Evolutionary conservation across 2,329 filamentous ascomycete genomes (phyloP).

Genomic region (Chaetoscypha palmicola): DNA sequence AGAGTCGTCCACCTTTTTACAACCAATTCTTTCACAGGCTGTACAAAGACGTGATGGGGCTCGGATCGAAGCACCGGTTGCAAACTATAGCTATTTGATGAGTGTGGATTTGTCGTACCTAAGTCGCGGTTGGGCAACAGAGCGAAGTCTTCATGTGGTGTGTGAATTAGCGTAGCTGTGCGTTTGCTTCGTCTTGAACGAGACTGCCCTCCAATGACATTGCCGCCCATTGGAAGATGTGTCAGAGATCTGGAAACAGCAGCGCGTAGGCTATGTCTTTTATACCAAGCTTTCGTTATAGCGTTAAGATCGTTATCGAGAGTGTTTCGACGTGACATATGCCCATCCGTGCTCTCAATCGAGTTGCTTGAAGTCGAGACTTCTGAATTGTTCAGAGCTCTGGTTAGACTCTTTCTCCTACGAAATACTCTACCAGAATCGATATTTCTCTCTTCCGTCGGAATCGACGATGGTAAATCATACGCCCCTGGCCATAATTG

Average conservation of each 20-base stretch:
- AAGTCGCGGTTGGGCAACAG: not conserved
- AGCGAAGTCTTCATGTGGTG: too few relatives aligned
- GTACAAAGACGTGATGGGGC: slow-evolving; percentile 27
- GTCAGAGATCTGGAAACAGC: not conserved
- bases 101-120: not conserved
- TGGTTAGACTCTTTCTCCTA: too few relatives aligned
- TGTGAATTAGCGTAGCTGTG: slow-evolving; percentile 15
- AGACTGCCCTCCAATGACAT: too few relatives aligned
- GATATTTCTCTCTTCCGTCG: not conserved
- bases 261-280: slow-evolving; percentile 2
- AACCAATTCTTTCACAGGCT: slow-evolving; percentile 27
- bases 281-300: slow-evolving; percentile 1
- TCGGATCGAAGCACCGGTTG: slow-evolving; percentile 25
- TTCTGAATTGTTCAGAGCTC: slow-evolving; percentile 15
- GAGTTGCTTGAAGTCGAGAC: slow-evolving; percentile 6
- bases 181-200: slow-evolving; percentile 8
- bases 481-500: slow-evolving; percentile 19
- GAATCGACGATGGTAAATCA: slow-evolving; percentile 14
- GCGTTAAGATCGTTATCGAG: slow-evolving; percentile 1
- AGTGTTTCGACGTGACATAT: slow-evolving; percentile 4
- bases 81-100: slow-evolving; percentile 13
- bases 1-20: slow-evolving; percentile 27
- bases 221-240: too few relatives aligned
- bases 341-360: slow-evolving; percentile 4
- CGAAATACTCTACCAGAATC: slow-evolving; percentile 3